Evolutionary conservation across 306 rosid species (phyloP), one percentile per base, ranked within the genome.

Genomic region (Albizia julibrissin): DNA sequence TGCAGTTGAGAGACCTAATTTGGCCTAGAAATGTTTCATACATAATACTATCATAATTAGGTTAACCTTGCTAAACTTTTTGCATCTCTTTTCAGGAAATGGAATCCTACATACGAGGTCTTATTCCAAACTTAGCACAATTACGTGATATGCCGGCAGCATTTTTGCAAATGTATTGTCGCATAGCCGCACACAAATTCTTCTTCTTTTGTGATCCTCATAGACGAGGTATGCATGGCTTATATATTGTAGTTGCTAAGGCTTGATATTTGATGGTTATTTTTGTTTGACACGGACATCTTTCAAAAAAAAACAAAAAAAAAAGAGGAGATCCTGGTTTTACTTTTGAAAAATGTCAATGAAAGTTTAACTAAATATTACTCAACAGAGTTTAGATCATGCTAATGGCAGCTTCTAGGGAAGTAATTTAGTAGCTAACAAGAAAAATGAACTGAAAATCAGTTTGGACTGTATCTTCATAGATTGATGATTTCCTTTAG

Each of bases 191-290:
- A 56, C 96, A 88, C 84, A 95, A 95, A 84, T 95, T 95, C 89
- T 95, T 93, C 88, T 95, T 95, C 96, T 93, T 95, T 85, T 95
- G 99, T 69, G 99, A 95, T 84, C 97, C 99, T 82, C 90, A 94
- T 81, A 92, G 98, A 85, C 94, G 99, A 92, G 99, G 99, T 95
- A 80, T 85, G 93, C 81, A 74, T 85, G 80, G 54, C 81, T 76
- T 77, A 77, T 81, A 77, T 84, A 85, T 68, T 73, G 67, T 80
- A 26, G 42, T 68, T 84, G 40, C 56, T 52, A 34, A 8, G 44
- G 44, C 65, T 72, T 34, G 83, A 54, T 85, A 61, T 80, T 75
- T 22, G 75, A 69, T 73, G 27, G 72, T 74, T 22, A 58, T 70
- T 68, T 73, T 65, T 83, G 65, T 61, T 74, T 71, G 52, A 27